Conservation (phyloP, 148 eudicot genomes). For the Fagopyrum homotropicum region DNA sequence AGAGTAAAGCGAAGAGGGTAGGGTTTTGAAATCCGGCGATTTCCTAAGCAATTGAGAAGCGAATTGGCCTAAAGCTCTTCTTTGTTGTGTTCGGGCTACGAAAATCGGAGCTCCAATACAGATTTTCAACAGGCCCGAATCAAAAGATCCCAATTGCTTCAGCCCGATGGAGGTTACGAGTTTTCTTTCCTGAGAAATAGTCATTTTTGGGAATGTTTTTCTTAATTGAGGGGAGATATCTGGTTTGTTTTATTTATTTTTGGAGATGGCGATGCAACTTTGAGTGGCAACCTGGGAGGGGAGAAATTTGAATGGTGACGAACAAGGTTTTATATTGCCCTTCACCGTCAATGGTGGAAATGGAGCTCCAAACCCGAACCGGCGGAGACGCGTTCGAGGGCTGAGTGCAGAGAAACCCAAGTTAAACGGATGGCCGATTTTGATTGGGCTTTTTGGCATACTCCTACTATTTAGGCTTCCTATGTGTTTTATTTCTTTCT, state of each 20-base stretch:
- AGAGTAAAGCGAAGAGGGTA: slow-evolving; percentile 1
- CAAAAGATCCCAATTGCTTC: background rate
- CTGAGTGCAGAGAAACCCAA: background rate
- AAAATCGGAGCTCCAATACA: slow-evolving; percentile 8
- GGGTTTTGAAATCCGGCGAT: slow-evolving; percentile 5
- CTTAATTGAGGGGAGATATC: background rate
- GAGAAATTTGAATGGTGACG: background rate
- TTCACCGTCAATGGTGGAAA: background rate
- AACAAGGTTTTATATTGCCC: background rate
- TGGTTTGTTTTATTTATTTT: background rate
- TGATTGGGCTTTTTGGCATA: background rate
- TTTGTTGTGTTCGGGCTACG: background rate
- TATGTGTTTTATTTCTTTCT: background rate
- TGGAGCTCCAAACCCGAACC: background rate
- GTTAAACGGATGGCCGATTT: background rate
- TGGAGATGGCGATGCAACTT: background rate
- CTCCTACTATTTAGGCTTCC: background rate
- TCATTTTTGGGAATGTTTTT: background rate
- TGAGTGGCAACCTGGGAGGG: background rate
- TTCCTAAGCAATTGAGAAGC: slow-evolving; percentile 11
- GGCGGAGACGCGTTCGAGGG: background rate
- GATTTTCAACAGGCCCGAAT: background rate
- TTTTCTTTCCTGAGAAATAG: background rate
- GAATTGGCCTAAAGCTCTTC: slow-evolving; percentile 12
- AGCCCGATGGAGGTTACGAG: background rate